Conservation (phyloP, 176 grass and related monocot species). For the Elaeis guineensis region DNA sequence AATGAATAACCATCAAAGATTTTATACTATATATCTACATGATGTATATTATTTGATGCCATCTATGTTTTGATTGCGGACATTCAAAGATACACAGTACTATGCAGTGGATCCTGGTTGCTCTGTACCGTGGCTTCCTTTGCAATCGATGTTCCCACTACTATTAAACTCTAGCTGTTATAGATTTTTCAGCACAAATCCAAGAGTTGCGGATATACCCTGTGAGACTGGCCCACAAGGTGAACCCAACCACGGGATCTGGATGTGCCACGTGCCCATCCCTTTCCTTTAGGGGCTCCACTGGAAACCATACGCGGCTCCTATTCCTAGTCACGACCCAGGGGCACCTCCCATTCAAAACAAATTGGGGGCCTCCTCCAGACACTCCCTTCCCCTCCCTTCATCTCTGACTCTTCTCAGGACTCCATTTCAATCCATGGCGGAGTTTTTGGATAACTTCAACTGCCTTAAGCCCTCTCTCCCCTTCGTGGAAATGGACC, state of each 20-base stretch:
- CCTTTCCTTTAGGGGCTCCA: neutral
- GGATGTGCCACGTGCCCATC: neutral
- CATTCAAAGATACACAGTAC: too few relatives aligned
- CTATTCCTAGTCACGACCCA: neutral
- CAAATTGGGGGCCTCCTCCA: neutral
- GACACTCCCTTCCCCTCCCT: neutral
- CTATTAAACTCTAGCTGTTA: neutral
- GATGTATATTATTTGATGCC: too few relatives aligned
- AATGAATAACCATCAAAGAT: too few relatives aligned
- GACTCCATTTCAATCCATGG: neutral
- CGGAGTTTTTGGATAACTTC: neutral
- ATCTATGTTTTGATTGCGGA: too few relatives aligned
- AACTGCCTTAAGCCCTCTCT: too few relatives aligned
- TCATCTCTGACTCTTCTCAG: neutral
- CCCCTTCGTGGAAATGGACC: constrained; percentile 6
- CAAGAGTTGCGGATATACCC: neutral
- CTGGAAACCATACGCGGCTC: neutral
- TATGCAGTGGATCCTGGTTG: too few relatives aligned
- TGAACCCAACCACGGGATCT: neutral
- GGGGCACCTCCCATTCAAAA: too few relatives aligned
- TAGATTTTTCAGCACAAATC: neutral
- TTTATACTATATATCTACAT: fast-evolving
- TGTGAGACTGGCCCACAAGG: neutral
- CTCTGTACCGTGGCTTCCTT: neutral
- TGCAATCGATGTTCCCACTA: neutral